These are phyloP conservation scores for Boletus fagicola DNA, from an alignment of 768 basidiomycete genomes.

Conservation along the genomic window DNA sequence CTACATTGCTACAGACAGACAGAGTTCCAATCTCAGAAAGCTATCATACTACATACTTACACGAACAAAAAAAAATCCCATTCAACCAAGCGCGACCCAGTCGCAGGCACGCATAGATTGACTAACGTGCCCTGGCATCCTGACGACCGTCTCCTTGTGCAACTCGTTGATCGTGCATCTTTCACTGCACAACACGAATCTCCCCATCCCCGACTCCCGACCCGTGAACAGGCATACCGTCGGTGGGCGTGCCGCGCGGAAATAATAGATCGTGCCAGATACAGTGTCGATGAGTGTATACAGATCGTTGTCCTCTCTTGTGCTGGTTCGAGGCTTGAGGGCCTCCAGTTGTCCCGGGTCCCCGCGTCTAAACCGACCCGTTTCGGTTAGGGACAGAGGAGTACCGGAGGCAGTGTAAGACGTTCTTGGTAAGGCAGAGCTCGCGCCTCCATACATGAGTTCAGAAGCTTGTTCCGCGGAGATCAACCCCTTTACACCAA, in stretches of 20 bases:
- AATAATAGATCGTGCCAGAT: conserved; percentile 26
- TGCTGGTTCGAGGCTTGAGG: not conserved
- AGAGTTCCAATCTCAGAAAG: not conserved
- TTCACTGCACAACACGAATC: conserved; percentile 25
- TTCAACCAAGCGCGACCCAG: conserved; percentile 23
- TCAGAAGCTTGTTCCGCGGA: conserved; percentile 22
- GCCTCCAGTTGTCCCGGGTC: conserved; percentile 10
- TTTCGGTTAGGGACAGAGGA: conserved; percentile 2
- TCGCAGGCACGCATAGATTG: conserved; percentile 21
- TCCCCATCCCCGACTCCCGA: conserved; percentile 20
- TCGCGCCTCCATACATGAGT: conserved; percentile 14
- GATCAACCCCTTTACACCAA: conserved; percentile 27
- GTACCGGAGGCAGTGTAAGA: conserved; percentile 23
- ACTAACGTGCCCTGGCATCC: conserved; percentile 23
- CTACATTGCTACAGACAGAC: too few relatives aligned
- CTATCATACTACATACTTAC: not conserved
- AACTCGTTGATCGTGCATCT: conserved; percentile 18
- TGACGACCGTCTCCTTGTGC: conserved; percentile 26
- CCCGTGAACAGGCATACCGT: conserved; percentile 26
- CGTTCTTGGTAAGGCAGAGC: conserved; percentile 7
- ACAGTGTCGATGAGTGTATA: conserved; percentile 27
- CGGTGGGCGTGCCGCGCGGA: conserved; percentile 22
- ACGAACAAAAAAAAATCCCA: not conserved
- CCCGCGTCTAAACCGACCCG: conserved; percentile 16
- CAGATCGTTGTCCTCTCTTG: conserved; percentile 2